Evolutionary conservation across 106 monocot genomes (phyloP).

Genomic region (Acorus calamus): DNA sequence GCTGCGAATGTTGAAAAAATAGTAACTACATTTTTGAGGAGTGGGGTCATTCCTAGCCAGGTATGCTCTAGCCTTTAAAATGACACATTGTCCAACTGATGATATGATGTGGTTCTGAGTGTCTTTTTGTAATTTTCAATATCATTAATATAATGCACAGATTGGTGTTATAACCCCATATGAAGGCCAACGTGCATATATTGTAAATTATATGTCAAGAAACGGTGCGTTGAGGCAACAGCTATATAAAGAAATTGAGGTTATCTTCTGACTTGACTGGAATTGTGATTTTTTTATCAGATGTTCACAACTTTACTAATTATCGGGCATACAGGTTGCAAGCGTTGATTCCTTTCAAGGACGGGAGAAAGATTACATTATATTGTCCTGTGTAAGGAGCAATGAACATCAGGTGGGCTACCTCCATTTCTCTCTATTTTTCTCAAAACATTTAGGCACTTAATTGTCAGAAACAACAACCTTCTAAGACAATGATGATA

Average conservation of each 20-base stretch:
- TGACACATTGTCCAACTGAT: not conserved
- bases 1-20: constrained; percentile 99
- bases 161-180: constrained; percentile 99
- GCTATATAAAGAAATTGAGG: constrained; percentile 99
- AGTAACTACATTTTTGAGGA: constrained; percentile 92
- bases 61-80: constrained; percentile 6
- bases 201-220: constrained; percentile 98
- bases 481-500: too few relatives aligned
- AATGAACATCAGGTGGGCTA: constrained; percentile 89
- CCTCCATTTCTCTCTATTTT: not conserved
- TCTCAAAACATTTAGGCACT: too few relatives aligned
- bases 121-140: too few relatives aligned
- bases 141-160: constrained; percentile 15
- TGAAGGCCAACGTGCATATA: constrained; percentile 98
- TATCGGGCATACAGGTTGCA: constrained; percentile 48
- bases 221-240: constrained; percentile 96
- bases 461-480: too few relatives aligned
- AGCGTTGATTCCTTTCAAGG: constrained; percentile 99
- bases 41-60: constrained; percentile 97
- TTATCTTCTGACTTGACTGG: constrained; percentile 6
- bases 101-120: not conserved
- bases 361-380: constrained; percentile 97
- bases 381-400: constrained; percentile 96
- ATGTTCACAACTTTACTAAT: too few relatives aligned
- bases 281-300: too few relatives aligned